Conservation (phyloP, 2,329 filamentous ascomycete genomes). For the Colletotrichum sojae region DNA sequence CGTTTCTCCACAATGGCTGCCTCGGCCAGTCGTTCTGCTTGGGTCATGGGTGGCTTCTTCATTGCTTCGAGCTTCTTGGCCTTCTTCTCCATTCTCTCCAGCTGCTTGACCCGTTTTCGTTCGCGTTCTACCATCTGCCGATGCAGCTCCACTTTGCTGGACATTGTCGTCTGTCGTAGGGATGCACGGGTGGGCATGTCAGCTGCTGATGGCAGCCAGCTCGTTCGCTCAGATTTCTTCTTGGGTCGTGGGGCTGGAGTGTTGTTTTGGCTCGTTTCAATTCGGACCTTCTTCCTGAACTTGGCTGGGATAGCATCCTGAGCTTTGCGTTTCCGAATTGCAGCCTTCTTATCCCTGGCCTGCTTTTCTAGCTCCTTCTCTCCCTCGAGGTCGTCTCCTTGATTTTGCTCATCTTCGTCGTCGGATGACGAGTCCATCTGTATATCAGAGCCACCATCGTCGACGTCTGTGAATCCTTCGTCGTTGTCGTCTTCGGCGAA, state of each 20-base stretch:
- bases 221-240: constrained; percentile 72
- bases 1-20: constrained; percentile 86
- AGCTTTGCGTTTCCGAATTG: constrained; percentile 84
- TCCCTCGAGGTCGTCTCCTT: constrained; percentile 81
- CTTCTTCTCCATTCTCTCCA: constrained; percentile 76
- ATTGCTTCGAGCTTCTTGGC: constrained; percentile 79
- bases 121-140: constrained; percentile 82
- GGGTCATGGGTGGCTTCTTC: constrained; percentile 87
- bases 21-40: constrained; percentile 86
- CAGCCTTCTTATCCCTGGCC: constrained; percentile 76
- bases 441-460: constrained; percentile 79
- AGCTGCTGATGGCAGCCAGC: constrained; percentile 69
- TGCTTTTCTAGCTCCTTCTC: constrained; percentile 88
- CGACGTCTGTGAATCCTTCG: constrained; percentile 78
- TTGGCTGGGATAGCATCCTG: constrained; percentile 80
- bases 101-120: constrained; percentile 77
- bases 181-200: constrained; percentile 73
- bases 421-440: constrained; percentile 89
- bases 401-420: constrained; percentile 82
- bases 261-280: constrained; percentile 63
- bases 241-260: constrained; percentile 65
- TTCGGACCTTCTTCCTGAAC: constrained; percentile 83
- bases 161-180: constrained; percentile 69
- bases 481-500: constrained; percentile 82
- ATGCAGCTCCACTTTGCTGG: constrained; percentile 74